Evolutionary conservation across 176 grass and related monocot genomes (phyloP).

Genomic region (Musa troglodytarum): DNA sequence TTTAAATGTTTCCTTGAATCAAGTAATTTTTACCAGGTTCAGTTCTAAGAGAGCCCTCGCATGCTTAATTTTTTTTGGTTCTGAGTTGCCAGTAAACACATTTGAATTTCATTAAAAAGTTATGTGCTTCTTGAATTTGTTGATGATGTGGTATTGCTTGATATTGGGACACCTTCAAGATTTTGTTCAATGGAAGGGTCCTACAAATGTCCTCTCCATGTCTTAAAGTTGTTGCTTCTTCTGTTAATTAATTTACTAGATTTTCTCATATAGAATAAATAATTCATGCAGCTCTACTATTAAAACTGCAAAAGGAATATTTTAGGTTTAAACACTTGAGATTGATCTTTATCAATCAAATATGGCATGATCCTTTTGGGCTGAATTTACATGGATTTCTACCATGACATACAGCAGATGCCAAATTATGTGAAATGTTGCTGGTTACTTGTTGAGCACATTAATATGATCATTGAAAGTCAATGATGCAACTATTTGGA

Average conservation of each 20-base stretch:
- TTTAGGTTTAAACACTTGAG: neutral
- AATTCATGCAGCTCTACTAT: neutral
- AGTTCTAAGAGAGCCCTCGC: too few species aligned
- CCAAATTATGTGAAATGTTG: neutral
- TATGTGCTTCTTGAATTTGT: neutral
- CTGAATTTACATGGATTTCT: neutral
- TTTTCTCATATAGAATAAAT: neutral
- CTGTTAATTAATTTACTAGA: neutral
- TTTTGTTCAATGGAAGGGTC: neutral
- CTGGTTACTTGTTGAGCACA: neutral
- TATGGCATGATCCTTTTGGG: neutral
- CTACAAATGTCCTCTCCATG: too few species aligned
- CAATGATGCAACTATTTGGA: neutral
- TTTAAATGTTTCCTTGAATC: neutral
- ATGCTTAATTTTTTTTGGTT: too few species aligned
- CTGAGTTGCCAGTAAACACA: too few species aligned
- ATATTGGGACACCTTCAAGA: neutral
- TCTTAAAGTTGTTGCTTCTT: neutral
- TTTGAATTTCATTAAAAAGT: too few species aligned
- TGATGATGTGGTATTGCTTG: neutral
- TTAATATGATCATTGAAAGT: neutral
- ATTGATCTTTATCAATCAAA: neutral
- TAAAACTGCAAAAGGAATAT: neutral
- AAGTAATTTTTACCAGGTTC: neutral
- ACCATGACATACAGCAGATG: neutral